phyloP scores from a whole-genome alignment of 2,329 filamentous ascomycete species.

The Microsporum audouinii region DNA sequence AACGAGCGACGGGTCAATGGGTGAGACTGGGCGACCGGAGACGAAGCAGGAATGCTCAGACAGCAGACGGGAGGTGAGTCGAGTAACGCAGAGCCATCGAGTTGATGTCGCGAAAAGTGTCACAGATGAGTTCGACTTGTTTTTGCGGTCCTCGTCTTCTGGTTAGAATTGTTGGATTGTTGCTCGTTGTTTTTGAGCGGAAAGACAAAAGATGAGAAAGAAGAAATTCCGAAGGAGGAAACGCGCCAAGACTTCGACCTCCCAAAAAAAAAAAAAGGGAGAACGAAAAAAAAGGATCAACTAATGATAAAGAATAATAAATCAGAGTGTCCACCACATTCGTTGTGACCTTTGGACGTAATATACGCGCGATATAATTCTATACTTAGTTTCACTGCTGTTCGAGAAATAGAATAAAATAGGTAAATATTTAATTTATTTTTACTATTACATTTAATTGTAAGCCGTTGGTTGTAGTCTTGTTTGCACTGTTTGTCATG shows the following conservation, averaged over 20 bases:
- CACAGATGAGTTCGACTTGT: background rate
- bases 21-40: background rate
- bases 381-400: no score
- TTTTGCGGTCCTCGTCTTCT: background rate
- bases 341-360: no score
- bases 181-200: background rate
- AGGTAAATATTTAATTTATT: no score
- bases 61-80: background rate
- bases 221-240: background rate
- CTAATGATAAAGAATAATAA: background rate
- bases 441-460: no score
- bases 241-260: background rate
- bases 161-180: background rate
- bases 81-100: conserved; percentile 3
- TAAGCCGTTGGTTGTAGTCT: no score
- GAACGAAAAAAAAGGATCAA: background rate
- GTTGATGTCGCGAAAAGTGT: background rate
- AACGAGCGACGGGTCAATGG: background rate
- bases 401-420: no score
- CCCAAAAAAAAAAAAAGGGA: background rate
- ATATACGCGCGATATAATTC: no score
- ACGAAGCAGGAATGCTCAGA: background rate
- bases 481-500: no score
- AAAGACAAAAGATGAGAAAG: background rate
- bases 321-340: background rate